A percentile compares a stretch with the other conserved stretches of the same genome.
These are phyloP conservation scores for Ampelomyces quisqualis DNA, from an alignment of 2,329 filamentous ascomycete species.

Conservation along the genomic window DNA sequence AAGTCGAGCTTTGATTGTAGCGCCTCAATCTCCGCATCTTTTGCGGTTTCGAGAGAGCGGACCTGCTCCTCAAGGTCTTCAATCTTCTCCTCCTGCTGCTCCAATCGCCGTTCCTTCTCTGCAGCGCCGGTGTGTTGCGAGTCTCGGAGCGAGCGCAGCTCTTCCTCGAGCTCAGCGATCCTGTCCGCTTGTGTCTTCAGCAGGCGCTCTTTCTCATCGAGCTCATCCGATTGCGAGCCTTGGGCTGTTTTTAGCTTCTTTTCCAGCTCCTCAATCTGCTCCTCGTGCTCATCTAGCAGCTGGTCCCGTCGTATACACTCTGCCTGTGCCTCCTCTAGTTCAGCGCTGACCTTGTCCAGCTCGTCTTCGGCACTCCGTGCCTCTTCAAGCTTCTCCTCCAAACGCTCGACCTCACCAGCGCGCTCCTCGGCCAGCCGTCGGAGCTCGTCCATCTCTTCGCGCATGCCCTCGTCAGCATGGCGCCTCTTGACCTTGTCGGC, in stretches of 20 bases:
- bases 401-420: slow-evolving; percentile 36
- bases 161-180: slow-evolving; percentile 31
- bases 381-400: slow-evolving; percentile 40
- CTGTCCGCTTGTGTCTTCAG: slow-evolving; percentile 33
- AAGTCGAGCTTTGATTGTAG: slow-evolving; percentile 46
- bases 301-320: slow-evolving; percentile 39
- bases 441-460: slow-evolving; percentile 58
- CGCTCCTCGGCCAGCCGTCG: slow-evolving; percentile 49
- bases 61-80: slow-evolving; percentile 39
- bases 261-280: slow-evolving; percentile 39
- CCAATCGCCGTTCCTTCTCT: slow-evolving; percentile 33
- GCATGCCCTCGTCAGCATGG: slow-evolving; percentile 69
- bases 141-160: slow-evolving; percentile 28
- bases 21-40: slow-evolving; percentile 47
- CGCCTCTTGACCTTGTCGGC: slow-evolving; percentile 78
- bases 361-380: slow-evolving; percentile 36
- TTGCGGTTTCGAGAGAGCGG: slow-evolving; percentile 29
- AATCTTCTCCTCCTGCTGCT: slow-evolving; percentile 37
- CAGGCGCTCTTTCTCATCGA: slow-evolving; percentile 35
- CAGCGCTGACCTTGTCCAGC: slow-evolving; percentile 37
- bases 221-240: slow-evolving; percentile 28
- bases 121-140: slow-evolving; percentile 23
- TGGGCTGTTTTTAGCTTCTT: slow-evolving; percentile 35
- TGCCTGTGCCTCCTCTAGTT: slow-evolving; percentile 38
- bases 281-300: slow-evolving; percentile 42